Conservation (phyloP, 495 filamentous ascomycete species). For the Podospora sp. region DNA sequence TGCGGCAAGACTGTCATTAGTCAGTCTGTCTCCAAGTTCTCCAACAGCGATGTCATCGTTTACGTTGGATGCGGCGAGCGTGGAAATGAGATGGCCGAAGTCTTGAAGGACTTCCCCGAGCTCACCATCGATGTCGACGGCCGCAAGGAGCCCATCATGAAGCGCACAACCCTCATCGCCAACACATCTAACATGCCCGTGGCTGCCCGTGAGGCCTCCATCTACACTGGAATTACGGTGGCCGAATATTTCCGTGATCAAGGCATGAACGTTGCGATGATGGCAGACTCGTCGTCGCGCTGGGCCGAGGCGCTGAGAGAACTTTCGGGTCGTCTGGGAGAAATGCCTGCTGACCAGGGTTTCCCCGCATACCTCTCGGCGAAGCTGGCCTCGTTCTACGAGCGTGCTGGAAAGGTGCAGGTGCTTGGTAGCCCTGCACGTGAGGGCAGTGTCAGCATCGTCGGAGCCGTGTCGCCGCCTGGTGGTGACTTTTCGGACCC, state of each 20-base stretch:
- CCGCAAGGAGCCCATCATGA: slow-evolving; percentile 98
- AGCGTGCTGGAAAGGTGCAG: slow-evolving; percentile 87
- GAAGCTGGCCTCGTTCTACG: slow-evolving; percentile 98
- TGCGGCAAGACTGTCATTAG: slow-evolving; percentile 99
- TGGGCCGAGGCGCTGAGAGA: slow-evolving; percentile 99
- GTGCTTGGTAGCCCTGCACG: slow-evolving; percentile 86
- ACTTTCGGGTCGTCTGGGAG: slow-evolving; percentile 96
- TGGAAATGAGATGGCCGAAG: slow-evolving; percentile 99
- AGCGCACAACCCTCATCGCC: slow-evolving; percentile 96
- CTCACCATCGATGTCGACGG: slow-evolving; percentile 88
- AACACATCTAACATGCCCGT: slow-evolving; percentile 99
- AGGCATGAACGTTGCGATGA: slow-evolving; percentile 98
- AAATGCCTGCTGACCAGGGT: slow-evolving; percentile 99
- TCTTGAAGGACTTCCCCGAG: slow-evolving; percentile 99
- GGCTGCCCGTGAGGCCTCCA: slow-evolving; percentile 96
- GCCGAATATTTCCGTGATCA: slow-evolving; percentile 99
- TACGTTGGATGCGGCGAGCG: slow-evolving; percentile 98
- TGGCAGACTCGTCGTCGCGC: slow-evolving; percentile 97
- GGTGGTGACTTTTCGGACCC: slow-evolving; percentile 99
- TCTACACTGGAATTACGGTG: slow-evolving; percentile 98
- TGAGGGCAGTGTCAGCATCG: slow-evolving; percentile 91
- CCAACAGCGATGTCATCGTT: slow-evolving; percentile 98
- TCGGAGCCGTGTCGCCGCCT: slow-evolving; percentile 94
- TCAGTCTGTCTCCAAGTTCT: slow-evolving; percentile 98
- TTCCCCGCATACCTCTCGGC: slow-evolving; percentile 97